Conservation (phyloP, 495 filamentous ascomycete species). For the Tuber melanosporum region DNA sequence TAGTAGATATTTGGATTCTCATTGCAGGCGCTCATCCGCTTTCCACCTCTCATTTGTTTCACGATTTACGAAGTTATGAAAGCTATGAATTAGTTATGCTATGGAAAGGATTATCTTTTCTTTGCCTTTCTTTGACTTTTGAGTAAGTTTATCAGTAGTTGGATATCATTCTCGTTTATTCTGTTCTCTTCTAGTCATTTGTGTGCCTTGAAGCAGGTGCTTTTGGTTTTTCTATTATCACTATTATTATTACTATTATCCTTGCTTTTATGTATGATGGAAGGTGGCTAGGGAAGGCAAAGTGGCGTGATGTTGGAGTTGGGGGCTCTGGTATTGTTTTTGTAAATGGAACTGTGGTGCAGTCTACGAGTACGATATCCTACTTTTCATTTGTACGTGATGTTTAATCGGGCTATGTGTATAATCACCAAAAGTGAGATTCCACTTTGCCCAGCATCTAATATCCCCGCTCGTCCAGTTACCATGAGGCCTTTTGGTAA, state of each 20-base stretch:
- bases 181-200: neutral
- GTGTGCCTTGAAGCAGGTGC: neutral
- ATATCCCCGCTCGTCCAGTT: neutral
- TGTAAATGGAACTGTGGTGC: neutral
- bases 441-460: neutral
- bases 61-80: neutral
- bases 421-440: neutral
- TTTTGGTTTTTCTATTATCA: neutral
- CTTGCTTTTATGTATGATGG: neutral
- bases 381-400: neutral
- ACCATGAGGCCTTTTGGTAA: neutral
- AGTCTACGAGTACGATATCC: neutral
- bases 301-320: neutral
- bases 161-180: neutral
- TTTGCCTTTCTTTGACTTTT: neutral
- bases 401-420: neutral
- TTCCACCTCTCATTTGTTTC: neutral
- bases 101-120: neutral
- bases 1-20: conserved; percentile 1
- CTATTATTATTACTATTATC: neutral
- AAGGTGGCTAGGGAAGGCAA: neutral
- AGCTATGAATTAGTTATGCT: neutral
- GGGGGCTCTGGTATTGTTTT: neutral
- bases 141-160: neutral
- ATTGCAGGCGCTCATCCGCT: neutral